These are phyloP conservation scores for Phytophthora gonapodyides DNA, from an alignment of 352 stramenopile species.

Conservation along the genomic window DNA sequence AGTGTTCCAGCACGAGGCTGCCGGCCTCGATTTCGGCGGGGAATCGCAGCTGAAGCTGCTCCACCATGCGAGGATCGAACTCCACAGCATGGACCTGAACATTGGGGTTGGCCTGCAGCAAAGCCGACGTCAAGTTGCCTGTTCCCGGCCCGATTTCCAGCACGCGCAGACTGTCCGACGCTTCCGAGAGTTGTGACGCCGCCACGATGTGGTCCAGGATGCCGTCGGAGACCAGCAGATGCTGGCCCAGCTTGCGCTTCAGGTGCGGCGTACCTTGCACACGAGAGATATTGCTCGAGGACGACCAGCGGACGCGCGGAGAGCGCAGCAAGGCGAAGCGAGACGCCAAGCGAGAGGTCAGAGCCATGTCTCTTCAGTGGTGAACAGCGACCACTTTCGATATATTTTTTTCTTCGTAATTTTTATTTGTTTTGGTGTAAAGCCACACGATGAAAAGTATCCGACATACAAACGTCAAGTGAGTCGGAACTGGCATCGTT, in stretches of 20 bases:
- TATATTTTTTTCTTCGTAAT: no score
- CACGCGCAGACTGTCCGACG: constrained; percentile 49
- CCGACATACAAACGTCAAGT: no score
- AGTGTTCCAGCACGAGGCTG: constrained; percentile 44
- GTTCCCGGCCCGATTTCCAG: constrained; percentile 87
- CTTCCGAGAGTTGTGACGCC: constrained; percentile 49
- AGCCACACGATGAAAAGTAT: no score
- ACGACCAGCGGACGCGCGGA: constrained; percentile 25
- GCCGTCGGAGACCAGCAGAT: constrained; percentile 70
- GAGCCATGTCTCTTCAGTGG: constrained; percentile 12
- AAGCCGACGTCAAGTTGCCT: constrained; percentile 83
- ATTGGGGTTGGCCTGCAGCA: constrained; percentile 51
- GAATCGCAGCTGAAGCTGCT: constrained; percentile 70
- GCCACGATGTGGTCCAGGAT: constrained; percentile 72
- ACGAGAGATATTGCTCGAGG: constrained; percentile 46
- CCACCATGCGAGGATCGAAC: constrained; percentile 79
- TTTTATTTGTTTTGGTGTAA: not conserved
- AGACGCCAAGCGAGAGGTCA: constrained; percentile 5
- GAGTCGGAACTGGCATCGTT: no score
- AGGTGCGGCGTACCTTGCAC: constrained; percentile 67
- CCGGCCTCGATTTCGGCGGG: constrained; percentile 21
- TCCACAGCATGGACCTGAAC: constrained; percentile 75
- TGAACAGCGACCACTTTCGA: no score
- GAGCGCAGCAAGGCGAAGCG: not conserved
- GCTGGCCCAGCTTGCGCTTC: constrained; percentile 85